Base-by-base conservation (phyloP, 345 rosid genomes). In the Populus simonii region DNA sequence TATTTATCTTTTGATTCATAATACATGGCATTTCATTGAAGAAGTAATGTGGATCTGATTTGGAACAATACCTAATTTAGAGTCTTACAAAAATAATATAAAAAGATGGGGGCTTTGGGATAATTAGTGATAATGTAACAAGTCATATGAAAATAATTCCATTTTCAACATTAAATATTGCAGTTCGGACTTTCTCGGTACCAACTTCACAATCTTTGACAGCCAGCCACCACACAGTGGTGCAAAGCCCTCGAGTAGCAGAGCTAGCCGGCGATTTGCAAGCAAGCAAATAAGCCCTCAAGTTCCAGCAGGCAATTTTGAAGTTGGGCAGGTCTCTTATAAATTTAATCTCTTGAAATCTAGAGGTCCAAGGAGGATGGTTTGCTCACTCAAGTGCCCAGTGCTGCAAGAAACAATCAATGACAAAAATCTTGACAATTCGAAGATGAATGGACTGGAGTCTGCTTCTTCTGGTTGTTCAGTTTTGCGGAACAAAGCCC, bases 361-460 rank as follows among this genome's bases (percentile, higher is more conserved):
- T 70, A 90, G 99, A 83, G 97, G 99, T 80, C 99, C 99, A 3
- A 89, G 99, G 86, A 93, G 99, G 84, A 95, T 95, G 98, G 82
- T 93, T 57, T 93, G 92, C 88, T 86, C 93, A 10, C 79, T 93
- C 63, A 87, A 82, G 33, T 88, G 92, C 85, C 87, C 91, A 66
- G 22, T 74, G 3, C 71, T 84, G 4, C 86, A 82, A 80, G 87
- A 89, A 81, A 79, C 82, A 17, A n/a, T 68, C 2, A 76, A 66
- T 16, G 84, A 78, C 22, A 84, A 77, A 43, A 61, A 66, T 76
- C 53, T 61, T 8, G 89, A 91, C 62, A 68, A 78, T 13, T 23
- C 82, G 38, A 80, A 86, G 82, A 82, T 67, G 82, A 88, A 83
- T 79, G 87, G 76, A 70, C 47, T 76, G 1, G 89, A 87, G 66